Conservation (phyloP, 169 alveolate genomes). For the Neospora caninum region DNA sequence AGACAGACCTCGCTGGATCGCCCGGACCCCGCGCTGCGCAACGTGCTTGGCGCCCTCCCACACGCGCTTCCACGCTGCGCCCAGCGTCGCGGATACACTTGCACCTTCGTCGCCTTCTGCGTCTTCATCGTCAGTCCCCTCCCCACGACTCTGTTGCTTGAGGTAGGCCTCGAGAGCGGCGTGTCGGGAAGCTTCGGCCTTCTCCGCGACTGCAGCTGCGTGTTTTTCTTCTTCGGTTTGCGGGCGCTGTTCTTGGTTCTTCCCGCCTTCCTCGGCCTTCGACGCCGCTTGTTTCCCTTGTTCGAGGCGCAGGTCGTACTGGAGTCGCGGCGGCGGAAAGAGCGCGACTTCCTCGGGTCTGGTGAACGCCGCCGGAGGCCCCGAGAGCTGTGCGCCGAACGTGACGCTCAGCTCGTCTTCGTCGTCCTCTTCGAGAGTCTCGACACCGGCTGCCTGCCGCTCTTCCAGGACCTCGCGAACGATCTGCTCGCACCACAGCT, state of each 20-base stretch:
- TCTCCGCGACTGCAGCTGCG: not conserved
- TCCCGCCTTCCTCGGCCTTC: not conserved
- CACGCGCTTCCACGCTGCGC: not conserved
- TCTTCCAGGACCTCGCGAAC: not conserved
- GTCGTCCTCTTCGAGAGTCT: not conserved
- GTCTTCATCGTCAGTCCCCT: not conserved
- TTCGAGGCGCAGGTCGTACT: not conserved
- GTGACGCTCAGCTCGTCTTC: not conserved
- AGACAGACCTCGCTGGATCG: not conserved
- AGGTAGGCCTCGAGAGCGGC: not conserved
- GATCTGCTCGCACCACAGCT: not conserved
- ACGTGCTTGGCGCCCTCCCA: not conserved
- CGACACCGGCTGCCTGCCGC: not conserved
- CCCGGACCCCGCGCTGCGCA: not conserved
- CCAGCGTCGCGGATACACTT: not conserved
- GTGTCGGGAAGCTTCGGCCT: not conserved
- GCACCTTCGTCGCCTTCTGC: not conserved
- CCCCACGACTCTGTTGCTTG: not conserved
- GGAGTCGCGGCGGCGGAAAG: not conserved
- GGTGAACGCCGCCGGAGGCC: not conserved
- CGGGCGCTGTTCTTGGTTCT: too few species aligned
- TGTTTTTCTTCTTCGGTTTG: not conserved
- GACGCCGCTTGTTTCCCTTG: not conserved
- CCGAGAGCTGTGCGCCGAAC: not conserved
- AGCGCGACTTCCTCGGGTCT: not conserved